These are phyloP conservation scores for Cenchrus americanus DNA, from an alignment of 176 grass and related monocot genomes.

Conservation along the genomic window DNA sequence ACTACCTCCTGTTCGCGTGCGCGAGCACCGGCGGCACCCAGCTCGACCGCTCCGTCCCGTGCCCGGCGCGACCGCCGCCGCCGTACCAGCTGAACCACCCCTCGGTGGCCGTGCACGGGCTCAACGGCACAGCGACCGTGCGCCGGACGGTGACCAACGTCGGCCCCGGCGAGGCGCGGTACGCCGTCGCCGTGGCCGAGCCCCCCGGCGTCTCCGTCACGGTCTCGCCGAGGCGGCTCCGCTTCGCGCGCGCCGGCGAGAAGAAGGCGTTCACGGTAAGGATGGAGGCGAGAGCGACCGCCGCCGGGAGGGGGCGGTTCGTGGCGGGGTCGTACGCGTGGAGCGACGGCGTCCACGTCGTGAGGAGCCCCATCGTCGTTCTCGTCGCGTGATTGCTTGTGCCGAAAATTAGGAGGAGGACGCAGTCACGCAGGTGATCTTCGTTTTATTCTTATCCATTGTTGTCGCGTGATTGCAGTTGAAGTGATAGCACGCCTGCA, in stretches of 20 bases:
- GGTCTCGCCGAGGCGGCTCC: conserved; percentile 56
- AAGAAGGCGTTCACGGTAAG: conserved; percentile 61
- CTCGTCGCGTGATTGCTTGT: conserved; percentile 38
- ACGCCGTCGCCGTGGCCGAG: conserved; percentile 56
- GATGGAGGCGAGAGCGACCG: neutral
- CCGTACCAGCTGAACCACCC: conserved; percentile 81
- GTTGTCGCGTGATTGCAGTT: too few relatives aligned
- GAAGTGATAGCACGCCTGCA: neutral
- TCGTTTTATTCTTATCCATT: neutral
- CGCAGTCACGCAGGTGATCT: neutral
- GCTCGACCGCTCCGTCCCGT: conserved; percentile 65
- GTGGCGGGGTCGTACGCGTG: conserved; percentile 73
- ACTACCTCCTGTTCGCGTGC: conserved; percentile 91
- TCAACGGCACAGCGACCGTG: conserved; percentile 57
- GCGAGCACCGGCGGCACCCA: conserved; percentile 36
- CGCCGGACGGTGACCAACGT: conserved; percentile 88
- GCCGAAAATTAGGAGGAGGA: neutral
- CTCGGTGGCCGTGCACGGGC: conserved; percentile 59
- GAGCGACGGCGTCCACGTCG: conserved; percentile 67
- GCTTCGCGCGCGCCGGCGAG: conserved; percentile 50
- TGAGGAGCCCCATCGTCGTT: conserved; percentile 77
- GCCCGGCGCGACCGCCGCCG: conserved; percentile 52
- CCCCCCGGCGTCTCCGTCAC: conserved; percentile 58
- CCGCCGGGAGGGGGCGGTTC: neutral
- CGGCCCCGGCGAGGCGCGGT: conserved; percentile 31